These are phyloP conservation scores for Aspergillus nidulans DNA, from an alignment of 495 filamentous ascomycete species.

Conservation along the genomic window DNA sequence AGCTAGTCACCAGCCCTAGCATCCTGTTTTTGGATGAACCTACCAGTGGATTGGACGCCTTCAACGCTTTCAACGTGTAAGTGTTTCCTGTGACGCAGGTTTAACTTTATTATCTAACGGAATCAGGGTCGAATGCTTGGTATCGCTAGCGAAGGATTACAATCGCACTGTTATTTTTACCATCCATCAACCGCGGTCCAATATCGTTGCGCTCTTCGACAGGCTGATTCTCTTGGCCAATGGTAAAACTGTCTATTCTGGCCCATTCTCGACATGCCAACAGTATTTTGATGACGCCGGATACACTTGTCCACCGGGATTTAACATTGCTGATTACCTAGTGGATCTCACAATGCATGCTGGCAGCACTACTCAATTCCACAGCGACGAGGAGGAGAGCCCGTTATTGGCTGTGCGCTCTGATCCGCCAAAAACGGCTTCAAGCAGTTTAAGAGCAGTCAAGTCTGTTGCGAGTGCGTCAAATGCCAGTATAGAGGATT, in stretches of 20 bases:
- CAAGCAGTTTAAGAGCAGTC: conserved; percentile 82
- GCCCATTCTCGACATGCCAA: conserved; percentile 84
- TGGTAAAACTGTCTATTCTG: conserved; percentile 89
- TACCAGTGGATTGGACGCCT: conserved; percentile 69
- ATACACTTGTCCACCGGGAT: conserved; percentile 88
- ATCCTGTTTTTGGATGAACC: conserved; percentile 97
- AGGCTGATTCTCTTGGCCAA: conserved; percentile 84
- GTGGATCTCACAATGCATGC: conserved; percentile 98
- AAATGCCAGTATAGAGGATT: conserved; percentile 56
- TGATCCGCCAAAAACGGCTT: conserved; percentile 61
- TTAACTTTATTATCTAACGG: not conserved
- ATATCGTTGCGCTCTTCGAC: conserved; percentile 98
- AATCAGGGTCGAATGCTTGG: conserved; percentile 79
- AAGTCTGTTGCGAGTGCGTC: conserved; percentile 86
- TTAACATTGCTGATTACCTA: conserved; percentile 97
- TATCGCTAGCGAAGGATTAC: conserved; percentile 91
- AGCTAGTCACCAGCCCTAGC: conserved; percentile 94
- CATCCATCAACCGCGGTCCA: conserved; percentile 98
- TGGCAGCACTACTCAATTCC: conserved; percentile 46
- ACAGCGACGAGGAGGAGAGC: conserved; percentile 53
- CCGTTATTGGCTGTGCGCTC: conserved; percentile 33
- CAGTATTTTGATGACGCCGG: conserved; percentile 88
- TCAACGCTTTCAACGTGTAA: conserved; percentile 7
- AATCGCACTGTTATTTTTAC: conserved; percentile 96
- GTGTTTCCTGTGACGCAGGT: not conserved